Conservation (phyloP, 1,139 yeast genomes). For the Eremothecium coryli region DNA sequence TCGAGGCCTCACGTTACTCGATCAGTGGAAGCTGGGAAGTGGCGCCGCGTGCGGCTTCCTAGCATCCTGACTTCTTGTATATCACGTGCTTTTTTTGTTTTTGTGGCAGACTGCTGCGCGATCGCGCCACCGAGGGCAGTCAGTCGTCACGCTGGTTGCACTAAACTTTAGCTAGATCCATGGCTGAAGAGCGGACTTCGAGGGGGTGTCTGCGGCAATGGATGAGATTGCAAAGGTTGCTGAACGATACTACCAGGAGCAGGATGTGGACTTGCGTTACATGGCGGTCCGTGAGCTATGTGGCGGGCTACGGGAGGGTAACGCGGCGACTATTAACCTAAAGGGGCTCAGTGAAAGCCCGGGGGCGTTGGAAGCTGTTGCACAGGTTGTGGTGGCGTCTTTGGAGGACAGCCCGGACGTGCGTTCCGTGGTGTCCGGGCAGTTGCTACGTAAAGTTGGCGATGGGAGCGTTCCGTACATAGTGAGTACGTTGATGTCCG, state of each 20-base stretch:
- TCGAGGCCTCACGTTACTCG: no score
- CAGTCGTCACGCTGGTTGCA: no score
- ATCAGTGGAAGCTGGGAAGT: no score
- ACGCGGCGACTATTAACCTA: not conserved
- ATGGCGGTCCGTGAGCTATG: conserved; percentile 10
- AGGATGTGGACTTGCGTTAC: conserved; percentile 9
- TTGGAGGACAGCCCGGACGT: not conserved
- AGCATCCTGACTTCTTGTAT: no score
- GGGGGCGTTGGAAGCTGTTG: conserved; percentile 1
- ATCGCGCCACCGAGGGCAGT: no score
- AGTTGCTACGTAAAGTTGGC: conserved; percentile 3
- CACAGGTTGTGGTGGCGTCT: conserved; percentile 1
- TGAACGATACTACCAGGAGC: not conserved
- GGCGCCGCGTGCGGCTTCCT: no score
- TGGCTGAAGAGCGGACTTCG: no score
- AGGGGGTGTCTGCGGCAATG: no score
- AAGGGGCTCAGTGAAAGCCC: not conserved
- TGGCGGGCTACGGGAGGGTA: conserved; percentile 1
- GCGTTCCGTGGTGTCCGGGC: conserved; percentile 1
- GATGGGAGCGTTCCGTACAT: not conserved
- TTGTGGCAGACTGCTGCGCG: no score
- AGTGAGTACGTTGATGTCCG: not conserved
- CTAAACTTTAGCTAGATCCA: no score
- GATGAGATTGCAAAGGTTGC: conserved; percentile 1
- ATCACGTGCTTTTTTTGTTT: no score